Conservation (phyloP, 257 asterid genomes). For the Solanum etuberosum region DNA sequence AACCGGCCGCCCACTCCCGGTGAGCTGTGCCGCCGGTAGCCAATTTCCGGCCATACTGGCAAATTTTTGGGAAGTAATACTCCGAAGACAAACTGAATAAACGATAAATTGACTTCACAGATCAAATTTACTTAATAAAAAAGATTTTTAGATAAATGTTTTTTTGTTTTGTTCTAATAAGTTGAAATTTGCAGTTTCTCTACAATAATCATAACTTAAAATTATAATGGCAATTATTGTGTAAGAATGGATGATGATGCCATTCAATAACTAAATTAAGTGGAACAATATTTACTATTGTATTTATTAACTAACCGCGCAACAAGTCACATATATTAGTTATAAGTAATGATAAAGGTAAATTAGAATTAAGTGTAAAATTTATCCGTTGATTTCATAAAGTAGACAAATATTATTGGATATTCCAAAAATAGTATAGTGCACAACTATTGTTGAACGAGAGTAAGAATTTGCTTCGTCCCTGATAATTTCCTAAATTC, state of each 20-base stretch:
- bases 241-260: background rate
- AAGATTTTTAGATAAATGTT: background rate
- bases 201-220: background rate
- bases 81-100: background rate
- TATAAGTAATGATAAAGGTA: too few relatives aligned
- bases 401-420: accelerated
- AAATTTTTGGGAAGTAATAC: background rate
- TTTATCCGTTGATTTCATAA: too few relatives aligned
- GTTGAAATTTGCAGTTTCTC: background rate
- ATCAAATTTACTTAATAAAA: background rate
- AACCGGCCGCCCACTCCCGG: conserved; percentile 78
- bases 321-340: too few relatives aligned
- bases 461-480: background rate
- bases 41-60: conserved; percentile 36
- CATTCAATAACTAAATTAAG: background rate
- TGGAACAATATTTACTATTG: too few relatives aligned
- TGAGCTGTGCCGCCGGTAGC: conserved; percentile 59
- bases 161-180: background rate
- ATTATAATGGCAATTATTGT: background rate
- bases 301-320: too few relatives aligned
- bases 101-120: background rate
- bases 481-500: background rate
- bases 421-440: too few relatives aligned
- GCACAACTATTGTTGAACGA: too few relatives aligned
- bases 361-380: too few relatives aligned